Percentiles rank a stretch among this genome's conserved stretches.
Conservation (phyloP, 768 basidiomycete species). For the Clitopilus hobsonii region DNA sequence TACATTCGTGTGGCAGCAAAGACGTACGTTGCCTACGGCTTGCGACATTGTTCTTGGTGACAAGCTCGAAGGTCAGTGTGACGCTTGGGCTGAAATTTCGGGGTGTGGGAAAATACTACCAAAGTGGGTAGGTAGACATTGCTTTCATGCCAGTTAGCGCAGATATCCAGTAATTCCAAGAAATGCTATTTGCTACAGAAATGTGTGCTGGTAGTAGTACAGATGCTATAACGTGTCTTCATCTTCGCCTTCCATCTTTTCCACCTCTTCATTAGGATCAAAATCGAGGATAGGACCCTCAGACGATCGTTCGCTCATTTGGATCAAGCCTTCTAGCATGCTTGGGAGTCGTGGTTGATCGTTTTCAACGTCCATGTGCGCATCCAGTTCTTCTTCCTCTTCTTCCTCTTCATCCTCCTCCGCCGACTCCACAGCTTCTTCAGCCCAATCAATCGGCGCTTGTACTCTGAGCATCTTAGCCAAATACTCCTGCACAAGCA, state of each 20-base stretch:
- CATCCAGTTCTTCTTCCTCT: conserved; percentile 1
- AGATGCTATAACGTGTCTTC: background rate
- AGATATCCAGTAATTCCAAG: no score
- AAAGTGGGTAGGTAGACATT: background rate
- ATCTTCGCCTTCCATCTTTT: background rate
- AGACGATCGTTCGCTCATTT: background rate
- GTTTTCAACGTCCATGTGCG: conserved; percentile 1
- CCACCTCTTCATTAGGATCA: background rate
- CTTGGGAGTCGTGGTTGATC: background rate
- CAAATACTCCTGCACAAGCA: conserved; percentile 67
- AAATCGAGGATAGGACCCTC: background rate
- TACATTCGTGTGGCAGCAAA: background rate
- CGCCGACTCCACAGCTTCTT: conserved; percentile 3
- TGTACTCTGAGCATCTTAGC: conserved; percentile 32
- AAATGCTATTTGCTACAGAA: no score
- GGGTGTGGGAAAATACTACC: background rate
- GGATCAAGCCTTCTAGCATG: background rate
- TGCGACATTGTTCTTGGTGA: conserved; percentile 59
- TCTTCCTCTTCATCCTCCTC: conserved; percentile 11
- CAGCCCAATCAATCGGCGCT: conserved; percentile 43
- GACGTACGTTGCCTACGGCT: conserved; percentile 73
- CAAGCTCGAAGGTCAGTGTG: background rate
- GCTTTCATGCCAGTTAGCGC: no score
- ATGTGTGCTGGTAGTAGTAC: background rate
- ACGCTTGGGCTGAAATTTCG: background rate